phyloP scores from a whole-genome alignment of 2,329 filamentous ascomycete genomes.

The Hypoxylon rubiginosum region DNA sequence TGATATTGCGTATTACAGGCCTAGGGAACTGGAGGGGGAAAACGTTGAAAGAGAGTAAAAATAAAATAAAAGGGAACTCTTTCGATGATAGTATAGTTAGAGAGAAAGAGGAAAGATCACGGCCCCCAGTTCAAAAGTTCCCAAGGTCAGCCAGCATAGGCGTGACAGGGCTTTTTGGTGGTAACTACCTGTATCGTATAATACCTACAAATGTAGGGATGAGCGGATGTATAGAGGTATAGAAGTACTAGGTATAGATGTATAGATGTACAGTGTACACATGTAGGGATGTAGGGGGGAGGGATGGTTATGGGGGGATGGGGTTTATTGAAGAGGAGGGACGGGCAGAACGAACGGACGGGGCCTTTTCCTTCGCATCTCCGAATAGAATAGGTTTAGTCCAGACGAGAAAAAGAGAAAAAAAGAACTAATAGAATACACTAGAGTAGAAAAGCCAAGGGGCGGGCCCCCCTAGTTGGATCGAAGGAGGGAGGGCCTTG shows the following conservation, averaged over 20 bases:
- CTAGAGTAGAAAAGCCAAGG: slow-evolving; percentile 7
- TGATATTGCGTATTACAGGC: slow-evolving; percentile 13
- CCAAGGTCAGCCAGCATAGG: slow-evolving; percentile 35
- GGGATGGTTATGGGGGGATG: not conserved
- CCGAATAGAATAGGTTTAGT: not conserved
- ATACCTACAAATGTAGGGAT: not conserved
- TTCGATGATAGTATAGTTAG: slow-evolving; percentile 24
- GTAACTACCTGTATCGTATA: slow-evolving; percentile 1
- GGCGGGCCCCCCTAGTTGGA: slow-evolving; percentile 30
- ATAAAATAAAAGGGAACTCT: slow-evolving; percentile 26
- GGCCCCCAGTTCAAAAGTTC: slow-evolving; percentile 34
- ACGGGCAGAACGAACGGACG: slow-evolving; percentile 2
- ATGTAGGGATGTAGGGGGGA: not conserved
- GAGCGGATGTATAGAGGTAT: not conserved
- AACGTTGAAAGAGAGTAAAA: slow-evolving; percentile 30
- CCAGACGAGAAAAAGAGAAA: slow-evolving; percentile 15
- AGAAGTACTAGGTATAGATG: not conserved
- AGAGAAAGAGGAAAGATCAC: slow-evolving; percentile 28
- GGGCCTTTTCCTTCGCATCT: not conserved
- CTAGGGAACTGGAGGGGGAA: slow-evolving; percentile 14
- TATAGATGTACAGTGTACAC: not conserved
- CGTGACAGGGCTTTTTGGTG: slow-evolving; percentile 18
- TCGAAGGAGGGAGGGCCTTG: slow-evolving; percentile 39
- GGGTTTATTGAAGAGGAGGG: slow-evolving; percentile 3
- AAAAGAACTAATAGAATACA: not conserved